phyloP scores from a whole-genome alignment of 352 stramenopile genomes.

The Phytophthora citrophthora region DNA sequence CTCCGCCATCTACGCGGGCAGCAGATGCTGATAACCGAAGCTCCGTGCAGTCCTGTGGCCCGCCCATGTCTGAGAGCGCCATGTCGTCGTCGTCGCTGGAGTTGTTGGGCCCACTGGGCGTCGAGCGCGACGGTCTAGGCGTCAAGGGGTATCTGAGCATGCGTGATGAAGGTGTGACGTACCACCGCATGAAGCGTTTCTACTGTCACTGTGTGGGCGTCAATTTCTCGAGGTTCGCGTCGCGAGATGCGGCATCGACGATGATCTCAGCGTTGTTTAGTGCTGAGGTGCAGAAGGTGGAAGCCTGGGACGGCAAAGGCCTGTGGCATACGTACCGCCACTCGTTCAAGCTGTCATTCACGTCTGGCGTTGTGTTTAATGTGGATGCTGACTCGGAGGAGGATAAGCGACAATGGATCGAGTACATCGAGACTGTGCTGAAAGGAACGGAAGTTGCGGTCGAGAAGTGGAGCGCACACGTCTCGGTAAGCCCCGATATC shows the following conservation, averaged over 20 bases:
- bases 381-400: slow-evolving; percentile 81
- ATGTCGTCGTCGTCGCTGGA: slow-evolving; percentile 29
- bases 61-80: slow-evolving; percentile 34
- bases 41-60: slow-evolving; percentile 18
- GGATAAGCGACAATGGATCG: slow-evolving; percentile 80
- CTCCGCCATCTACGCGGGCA: slow-evolving; percentile 19
- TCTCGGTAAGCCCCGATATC: slow-evolving; percentile 40
- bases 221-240: slow-evolving; percentile 80
- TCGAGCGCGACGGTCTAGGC: slow-evolving; percentile 70
- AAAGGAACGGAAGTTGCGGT: slow-evolving; percentile 42
- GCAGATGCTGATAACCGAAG: slow-evolving; percentile 21
- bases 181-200: slow-evolving; percentile 88
- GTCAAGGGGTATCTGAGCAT: slow-evolving; percentile 82
- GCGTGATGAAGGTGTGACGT: slow-evolving; percentile 84
- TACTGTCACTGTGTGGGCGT: slow-evolving; percentile 83
- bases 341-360: slow-evolving; percentile 87
- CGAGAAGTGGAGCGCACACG: slow-evolving; percentile 48
- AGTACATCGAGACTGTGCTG: slow-evolving; percentile 76
- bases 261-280: slow-evolving; percentile 71
- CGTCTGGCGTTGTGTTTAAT: slow-evolving; percentile 77
- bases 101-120: slow-evolving; percentile 37
- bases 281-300: slow-evolving; percentile 78
- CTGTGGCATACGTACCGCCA: slow-evolving; percentile 84
- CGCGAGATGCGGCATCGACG: slow-evolving; percentile 60
- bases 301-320: slow-evolving; percentile 86